phyloP scores from a whole-genome alignment of 192 early-diverging fungal genomes.

The Chytriomyces confervae region DNA sequence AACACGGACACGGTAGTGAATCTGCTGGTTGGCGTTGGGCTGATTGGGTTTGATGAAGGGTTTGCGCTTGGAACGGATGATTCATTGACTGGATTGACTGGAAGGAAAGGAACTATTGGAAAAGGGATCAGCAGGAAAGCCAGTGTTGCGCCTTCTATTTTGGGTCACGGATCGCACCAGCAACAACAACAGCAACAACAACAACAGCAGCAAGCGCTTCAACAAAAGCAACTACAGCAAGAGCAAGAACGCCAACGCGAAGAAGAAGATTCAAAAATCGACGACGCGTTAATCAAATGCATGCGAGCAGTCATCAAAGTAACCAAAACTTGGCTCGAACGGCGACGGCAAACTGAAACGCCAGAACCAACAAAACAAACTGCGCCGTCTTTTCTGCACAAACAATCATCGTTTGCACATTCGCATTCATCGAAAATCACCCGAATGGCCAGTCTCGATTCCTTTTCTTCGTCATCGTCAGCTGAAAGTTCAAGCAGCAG shows the following conservation, averaged over 20 bases:
- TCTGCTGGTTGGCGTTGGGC: conserved; percentile 7
- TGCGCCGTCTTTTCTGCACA: background rate
- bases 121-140: background rate
- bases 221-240: background rate
- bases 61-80: conserved; percentile 13
- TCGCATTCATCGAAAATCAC: background rate
- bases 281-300: background rate
- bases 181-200: background rate
- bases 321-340: background rate
- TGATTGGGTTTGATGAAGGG: conserved; percentile 17
- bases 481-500: background rate
- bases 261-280: background rate
- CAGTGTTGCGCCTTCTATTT: background rate
- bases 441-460: background rate
- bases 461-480: background rate
- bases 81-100: background rate
- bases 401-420: background rate
- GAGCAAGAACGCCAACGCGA: background rate
- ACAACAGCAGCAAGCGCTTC: background rate
- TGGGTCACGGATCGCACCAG: background rate
- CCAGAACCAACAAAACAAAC: too few species aligned
- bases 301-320: background rate
- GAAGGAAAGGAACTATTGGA: conserved; percentile 6
- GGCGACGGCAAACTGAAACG: background rate
- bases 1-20: conserved; percentile 11